phyloP scores from a whole-genome alignment of 75 land plant genomes.

The Cunninghamia lanceolata region DNA sequence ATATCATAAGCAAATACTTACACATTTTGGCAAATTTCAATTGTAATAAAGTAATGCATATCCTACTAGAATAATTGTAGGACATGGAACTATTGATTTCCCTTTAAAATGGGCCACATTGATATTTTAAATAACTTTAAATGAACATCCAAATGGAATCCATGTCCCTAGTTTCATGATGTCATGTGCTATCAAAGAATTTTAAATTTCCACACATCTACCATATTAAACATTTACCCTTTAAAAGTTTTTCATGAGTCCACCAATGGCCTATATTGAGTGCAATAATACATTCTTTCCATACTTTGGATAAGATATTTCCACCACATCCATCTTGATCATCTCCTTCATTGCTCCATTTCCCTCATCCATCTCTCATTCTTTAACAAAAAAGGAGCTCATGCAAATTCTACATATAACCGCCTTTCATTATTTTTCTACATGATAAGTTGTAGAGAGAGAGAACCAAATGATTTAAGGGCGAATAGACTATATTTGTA shows the following conservation, averaged over 20 bases:
- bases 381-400: constrained; percentile 73
- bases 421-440: no score
- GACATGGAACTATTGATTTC: not conserved
- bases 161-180: not conserved
- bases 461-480: no score
- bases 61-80: not conserved
- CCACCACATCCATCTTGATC: constrained; percentile 64
- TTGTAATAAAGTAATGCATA: not conserved
- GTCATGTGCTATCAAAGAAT: not conserved
- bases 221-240: constrained; percentile 45
- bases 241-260: constrained; percentile 85
- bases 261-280: constrained; percentile 99
- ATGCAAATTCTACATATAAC: constrained; percentile 79
- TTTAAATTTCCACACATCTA: not conserved
- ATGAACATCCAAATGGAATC: not conserved
- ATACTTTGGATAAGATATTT: constrained; percentile 41
- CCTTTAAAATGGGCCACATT: not conserved
- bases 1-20: not conserved
- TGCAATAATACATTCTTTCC: constrained; percentile 63
- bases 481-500: no score
- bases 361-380: constrained; percentile 49
- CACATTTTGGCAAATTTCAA: not conserved
- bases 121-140: no score
- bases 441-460: no score
- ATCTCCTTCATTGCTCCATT: constrained; percentile 57